Evolutionary conservation across 2,329 filamentous ascomycete species (phyloP).

Genomic region (Coniochaeta sp.): DNA sequence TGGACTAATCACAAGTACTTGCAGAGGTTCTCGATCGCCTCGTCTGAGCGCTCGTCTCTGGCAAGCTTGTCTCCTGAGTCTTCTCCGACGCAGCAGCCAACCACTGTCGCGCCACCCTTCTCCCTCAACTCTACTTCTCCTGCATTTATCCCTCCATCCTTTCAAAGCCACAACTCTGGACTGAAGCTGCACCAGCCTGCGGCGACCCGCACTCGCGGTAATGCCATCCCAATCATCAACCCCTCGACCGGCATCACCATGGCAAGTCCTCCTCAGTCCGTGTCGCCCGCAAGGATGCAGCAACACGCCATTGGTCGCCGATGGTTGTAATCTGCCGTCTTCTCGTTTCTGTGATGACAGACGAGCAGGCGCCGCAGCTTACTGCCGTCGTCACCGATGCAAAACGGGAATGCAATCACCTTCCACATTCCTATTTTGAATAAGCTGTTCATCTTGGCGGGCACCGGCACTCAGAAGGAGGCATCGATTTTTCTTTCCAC

Average conservation of each 20-base stretch:
- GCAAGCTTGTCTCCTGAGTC: constrained; percentile 90
- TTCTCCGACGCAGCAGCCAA: constrained; percentile 83
- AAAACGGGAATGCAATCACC: constrained; percentile 23
- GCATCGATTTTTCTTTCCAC: constrained; percentile 33
- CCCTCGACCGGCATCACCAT: constrained; percentile 83
- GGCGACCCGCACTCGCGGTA: constrained; percentile 72
- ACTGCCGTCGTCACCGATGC: constrained; percentile 26
- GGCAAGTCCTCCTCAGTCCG: constrained; percentile 75
- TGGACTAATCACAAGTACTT: not conserved
- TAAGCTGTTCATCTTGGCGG: constrained; percentile 43
- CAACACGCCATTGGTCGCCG: constrained; percentile 44
- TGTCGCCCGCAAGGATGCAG: constrained; percentile 52
- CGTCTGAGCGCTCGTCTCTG: constrained; percentile 87
- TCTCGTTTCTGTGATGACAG: not conserved
- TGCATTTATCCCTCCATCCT: constrained; percentile 56
- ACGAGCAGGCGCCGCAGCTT: not conserved
- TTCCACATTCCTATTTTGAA: constrained; percentile 24
- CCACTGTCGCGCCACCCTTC: constrained; percentile 70
- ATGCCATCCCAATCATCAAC: constrained; percentile 97
- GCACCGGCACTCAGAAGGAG: constrained; percentile 35
- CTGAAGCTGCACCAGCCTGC: constrained; percentile 87
- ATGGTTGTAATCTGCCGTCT: constrained; percentile 34
- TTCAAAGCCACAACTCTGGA: constrained; percentile 56
- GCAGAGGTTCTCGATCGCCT: constrained; percentile 80
- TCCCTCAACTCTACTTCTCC: constrained; percentile 63